A percentile compares a stretch with the other conserved stretches of the same genome.
Evolutionary conservation across 345 rosid species (phyloP).

Genomic region (Psidium friedrichsthalianum): DNA sequence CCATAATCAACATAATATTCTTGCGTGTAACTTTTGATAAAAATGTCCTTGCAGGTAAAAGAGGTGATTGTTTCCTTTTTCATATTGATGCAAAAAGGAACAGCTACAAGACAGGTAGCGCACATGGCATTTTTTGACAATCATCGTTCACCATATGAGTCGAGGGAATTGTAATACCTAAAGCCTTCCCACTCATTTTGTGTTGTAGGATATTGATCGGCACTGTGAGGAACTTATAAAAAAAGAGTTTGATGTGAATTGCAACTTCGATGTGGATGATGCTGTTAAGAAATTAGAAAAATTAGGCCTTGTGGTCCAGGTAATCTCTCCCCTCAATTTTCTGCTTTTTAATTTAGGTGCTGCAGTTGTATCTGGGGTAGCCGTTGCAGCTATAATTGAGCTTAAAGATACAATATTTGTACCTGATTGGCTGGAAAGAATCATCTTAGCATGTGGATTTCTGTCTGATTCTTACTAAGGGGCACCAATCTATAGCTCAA

Average conservation of each 20-base stretch:
- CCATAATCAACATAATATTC: neutral
- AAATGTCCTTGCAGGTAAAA: conserved; percentile 46
- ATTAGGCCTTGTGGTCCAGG: conserved; percentile 48
- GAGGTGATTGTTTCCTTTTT: conserved; percentile 63
- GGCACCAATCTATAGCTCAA: neutral
- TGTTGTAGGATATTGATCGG: conserved; percentile 40
- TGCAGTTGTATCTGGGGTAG: neutral
- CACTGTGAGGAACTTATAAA: conserved; percentile 47
- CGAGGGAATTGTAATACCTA: neutral
- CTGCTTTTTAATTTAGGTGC: neutral
- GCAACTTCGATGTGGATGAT: conserved; percentile 78
- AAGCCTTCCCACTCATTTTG: neutral
- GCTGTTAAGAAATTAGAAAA: conserved; percentile 58
- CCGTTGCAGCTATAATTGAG: neutral
- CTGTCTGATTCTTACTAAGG: neutral
- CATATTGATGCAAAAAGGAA: conserved; percentile 51
- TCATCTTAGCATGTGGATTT: neutral
- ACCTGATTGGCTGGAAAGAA: neutral
- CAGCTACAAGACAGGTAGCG: conserved; percentile 30
- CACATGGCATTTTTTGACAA: neutral
- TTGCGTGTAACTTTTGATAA: neutral
- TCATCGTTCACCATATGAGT: neutral
- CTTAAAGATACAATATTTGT: neutral
- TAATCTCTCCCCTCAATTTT: conserved; percentile 3
- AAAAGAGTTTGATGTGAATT: conserved; percentile 39